Percentiles rank a stretch among this genome's conserved stretches.
phyloP scores from a whole-genome alignment of 345 rosid genomes.

The Heritiera fomes region DNA sequence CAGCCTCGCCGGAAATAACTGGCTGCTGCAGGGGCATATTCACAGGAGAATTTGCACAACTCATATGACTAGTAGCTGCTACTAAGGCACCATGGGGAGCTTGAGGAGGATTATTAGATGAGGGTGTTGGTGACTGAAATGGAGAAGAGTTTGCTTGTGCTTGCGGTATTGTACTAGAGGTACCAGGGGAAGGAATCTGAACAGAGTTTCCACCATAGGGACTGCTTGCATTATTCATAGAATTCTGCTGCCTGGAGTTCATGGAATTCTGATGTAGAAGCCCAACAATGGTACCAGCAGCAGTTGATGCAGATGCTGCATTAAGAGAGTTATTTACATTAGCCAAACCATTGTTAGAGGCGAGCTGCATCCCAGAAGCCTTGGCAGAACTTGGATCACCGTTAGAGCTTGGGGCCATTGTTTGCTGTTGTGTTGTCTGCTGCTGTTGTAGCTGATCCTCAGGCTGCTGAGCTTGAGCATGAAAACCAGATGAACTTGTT shows the following conservation, averaged over 20 bases:
- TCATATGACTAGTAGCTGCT: conserved; percentile 56
- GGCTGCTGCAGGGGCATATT: conserved; percentile 59
- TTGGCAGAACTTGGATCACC: conserved; percentile 56
- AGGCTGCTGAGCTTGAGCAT: conserved; percentile 60
- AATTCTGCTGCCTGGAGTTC: conserved; percentile 77
- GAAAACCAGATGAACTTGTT: conserved; percentile 54
- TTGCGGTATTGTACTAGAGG: conserved; percentile 67
- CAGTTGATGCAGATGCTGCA: conserved; percentile 56
- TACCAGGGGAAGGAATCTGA: conserved; percentile 78
- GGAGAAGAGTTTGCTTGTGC: conserved; percentile 61
- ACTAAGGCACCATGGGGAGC: conserved; percentile 50
- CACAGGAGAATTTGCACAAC: conserved; percentile 59
- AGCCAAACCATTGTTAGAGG: conserved; percentile 51
- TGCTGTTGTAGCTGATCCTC: conserved; percentile 51
- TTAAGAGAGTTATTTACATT: conserved; percentile 58
- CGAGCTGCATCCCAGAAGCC: conserved; percentile 45
- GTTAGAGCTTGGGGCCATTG: conserved; percentile 47
- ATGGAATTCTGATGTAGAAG: conserved; percentile 89
- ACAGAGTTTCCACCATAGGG: conserved; percentile 77
- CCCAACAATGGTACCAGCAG: conserved; percentile 78
- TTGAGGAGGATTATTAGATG: conserved; percentile 57
- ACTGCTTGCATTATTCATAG: conserved; percentile 67
- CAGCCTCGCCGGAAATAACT: conserved; percentile 54
- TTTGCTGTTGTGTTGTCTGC: conserved; percentile 51
- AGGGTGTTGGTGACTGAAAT: conserved; percentile 74